Base-by-base conservation (phyloP, 352 stramenopile genomes). In the Pythium chondricola region DNA sequence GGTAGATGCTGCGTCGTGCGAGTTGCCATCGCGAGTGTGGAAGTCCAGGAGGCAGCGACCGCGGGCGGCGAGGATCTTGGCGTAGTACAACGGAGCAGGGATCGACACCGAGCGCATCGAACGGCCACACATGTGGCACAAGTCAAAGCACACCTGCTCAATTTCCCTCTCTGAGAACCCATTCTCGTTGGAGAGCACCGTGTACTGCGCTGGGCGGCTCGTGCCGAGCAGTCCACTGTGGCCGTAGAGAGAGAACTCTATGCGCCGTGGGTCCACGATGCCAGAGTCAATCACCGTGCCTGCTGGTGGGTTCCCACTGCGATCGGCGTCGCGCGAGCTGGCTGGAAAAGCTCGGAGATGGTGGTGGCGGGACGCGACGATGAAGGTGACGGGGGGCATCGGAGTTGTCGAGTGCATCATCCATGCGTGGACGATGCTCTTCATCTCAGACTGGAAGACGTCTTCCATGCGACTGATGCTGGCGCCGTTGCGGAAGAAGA, bases 141-240 rank as follows among this genome's bases (percentile, higher is more conserved):
- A 33, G 31, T 51, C 43, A 25, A 40, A 51, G 32, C 43, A 51
- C 6, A 51, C 21, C 31, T 51, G 43, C 29, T 51, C 30, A 14
- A 52, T 52, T 2, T 43, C 45, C n/a, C 16, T 3, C 45, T 26
- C 3, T 2, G 13, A 18, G 18, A 30, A 48, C 4, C 9, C 13
- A 7, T 45, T 29, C 13, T 41, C 48, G 25, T 41, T 38, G 3
- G 16, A 18, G 4, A 47, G 27, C 1, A 52, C 45, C 3, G 40
- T 46, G 48, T 55, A 55, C 18, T 33, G 35, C 8, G 48, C 39
- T 16, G 37, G 37, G 9, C 48, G 32, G 30, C 45, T 52, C 25
- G 32, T 47, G 36, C 30, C 48, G 2, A 36, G 22, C 4, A 38
- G 10, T 13, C 36, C 48, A 21, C 20, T 24, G 16, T 51, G 43